These are phyloP conservation scores for Leptographium procerum DNA, from an alignment of 2,329 filamentous ascomycete genomes.

Conservation along the genomic window DNA sequence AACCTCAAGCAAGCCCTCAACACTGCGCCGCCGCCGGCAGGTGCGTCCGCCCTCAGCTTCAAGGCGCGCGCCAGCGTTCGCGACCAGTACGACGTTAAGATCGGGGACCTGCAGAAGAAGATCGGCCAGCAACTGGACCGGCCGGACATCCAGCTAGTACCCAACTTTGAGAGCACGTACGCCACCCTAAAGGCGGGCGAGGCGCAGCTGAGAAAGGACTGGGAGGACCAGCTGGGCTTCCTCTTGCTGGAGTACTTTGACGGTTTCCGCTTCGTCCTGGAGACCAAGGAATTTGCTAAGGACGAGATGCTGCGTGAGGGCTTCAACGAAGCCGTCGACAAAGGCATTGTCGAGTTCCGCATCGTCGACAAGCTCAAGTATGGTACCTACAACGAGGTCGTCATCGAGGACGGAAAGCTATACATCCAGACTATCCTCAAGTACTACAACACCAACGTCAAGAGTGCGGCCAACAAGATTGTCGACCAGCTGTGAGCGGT, in stretches of 20 bases:
- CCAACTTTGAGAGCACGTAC: slow-evolving; percentile 34
- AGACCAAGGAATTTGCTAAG: slow-evolving; percentile 7
- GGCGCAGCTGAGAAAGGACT: slow-evolving; percentile 25
- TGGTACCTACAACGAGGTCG: slow-evolving; percentile 33
- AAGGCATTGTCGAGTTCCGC: slow-evolving; percentile 30
- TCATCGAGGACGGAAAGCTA: slow-evolving; percentile 36
- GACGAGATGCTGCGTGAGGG: slow-evolving; percentile 38
- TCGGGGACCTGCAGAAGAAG: slow-evolving; percentile 27
- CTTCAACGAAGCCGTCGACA: slow-evolving; percentile 33
- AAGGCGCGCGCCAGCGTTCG: slow-evolving; percentile 30
- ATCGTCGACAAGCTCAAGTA: slow-evolving; percentile 33
- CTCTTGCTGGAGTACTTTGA: slow-evolving; percentile 30
- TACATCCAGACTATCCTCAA: slow-evolving; percentile 26
- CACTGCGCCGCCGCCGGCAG: slow-evolving; percentile 20
- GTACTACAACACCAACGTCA: slow-evolving; percentile 26
- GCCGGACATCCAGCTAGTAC: slow-evolving; percentile 31
- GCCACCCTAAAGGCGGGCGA: slow-evolving; percentile 25
- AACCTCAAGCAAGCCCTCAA: slow-evolving; percentile 35
- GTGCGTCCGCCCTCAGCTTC: slow-evolving; percentile 26
- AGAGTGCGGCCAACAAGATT: slow-evolving; percentile 22
- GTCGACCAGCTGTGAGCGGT: too few species aligned
- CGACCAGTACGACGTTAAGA: slow-evolving; percentile 30
- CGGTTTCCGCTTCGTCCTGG: slow-evolving; percentile 21
- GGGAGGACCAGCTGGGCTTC: slow-evolving; percentile 31
- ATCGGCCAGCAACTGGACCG: slow-evolving; percentile 22